Evolutionary conservation across 163 green algal species (phyloP).

Genomic region (Coccomyxa subellipsoidea): DNA sequence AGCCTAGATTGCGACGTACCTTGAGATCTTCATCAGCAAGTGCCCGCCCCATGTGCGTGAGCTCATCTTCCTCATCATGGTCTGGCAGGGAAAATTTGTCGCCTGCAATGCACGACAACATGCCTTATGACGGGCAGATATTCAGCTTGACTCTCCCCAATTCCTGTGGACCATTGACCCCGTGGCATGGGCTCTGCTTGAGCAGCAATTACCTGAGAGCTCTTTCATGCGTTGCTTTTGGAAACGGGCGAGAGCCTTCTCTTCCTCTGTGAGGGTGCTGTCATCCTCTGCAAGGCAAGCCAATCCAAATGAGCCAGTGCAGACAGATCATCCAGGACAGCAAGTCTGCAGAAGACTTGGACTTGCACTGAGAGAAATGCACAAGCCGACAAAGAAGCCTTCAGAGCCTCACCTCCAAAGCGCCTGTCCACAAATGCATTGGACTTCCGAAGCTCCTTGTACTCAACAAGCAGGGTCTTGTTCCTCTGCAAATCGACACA

Average conservation of each 20-base stretch:
- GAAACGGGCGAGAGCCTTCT: conserved; percentile 70
- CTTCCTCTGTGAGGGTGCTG: conserved; percentile 65
- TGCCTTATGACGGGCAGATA: neutral
- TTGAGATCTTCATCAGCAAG: conserved; percentile 43
- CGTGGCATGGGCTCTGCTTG: too few species aligned
- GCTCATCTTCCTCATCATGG: conserved; percentile 14
- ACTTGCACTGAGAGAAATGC: neutral
- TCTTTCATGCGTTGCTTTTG: conserved; percentile 69
- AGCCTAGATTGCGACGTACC: neutral
- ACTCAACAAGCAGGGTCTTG: conserved; percentile 88
- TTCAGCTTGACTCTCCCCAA: too few species aligned
- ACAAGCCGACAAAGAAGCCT: neutral
- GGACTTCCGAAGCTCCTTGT: conserved; percentile 75
- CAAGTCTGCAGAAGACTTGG: too few species aligned
- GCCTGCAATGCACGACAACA: conserved; percentile 14
- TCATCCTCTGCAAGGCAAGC: conserved; percentile 60
- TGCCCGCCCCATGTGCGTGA: conserved; percentile 61
- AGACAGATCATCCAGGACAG: too few species aligned
- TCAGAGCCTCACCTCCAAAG: conserved; percentile 67
- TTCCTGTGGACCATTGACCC: too few species aligned
- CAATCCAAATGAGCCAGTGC: neutral
- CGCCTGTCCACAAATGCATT: conserved; percentile 89
- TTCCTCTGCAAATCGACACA: conserved; percentile 61
- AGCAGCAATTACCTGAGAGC: neutral
- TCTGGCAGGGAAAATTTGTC: conserved; percentile 65